Evolutionary conservation across 2,329 filamentous ascomycete genomes (phyloP), one percentile per base, ranked within the genome.

Genomic region (Huntiella savannae): DNA sequence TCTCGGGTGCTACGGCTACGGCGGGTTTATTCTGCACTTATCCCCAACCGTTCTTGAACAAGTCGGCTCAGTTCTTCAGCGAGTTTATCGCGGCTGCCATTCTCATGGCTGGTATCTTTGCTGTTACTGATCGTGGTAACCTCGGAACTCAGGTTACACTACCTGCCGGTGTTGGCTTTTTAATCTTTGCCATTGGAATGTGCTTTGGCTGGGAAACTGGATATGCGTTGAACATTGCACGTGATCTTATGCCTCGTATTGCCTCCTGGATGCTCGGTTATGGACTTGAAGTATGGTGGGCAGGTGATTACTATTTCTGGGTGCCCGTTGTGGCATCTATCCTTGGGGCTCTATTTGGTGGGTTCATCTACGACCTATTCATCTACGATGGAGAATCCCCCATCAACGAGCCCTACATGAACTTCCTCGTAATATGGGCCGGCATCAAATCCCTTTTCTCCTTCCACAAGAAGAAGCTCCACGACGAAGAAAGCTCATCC

Each of bases 131-230:
- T 51, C 63, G 63, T 41, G 59, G 59, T 36, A 73, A 73, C 54
- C 33, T 49, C 12, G 63, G 69, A 11, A 75, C 73, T 3, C 73
- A 75, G 1, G 73, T 73, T 0, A 63, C 66, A 1, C 49, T 63
- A 46, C 45, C 45, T 6, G 19, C 33, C 5, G 45, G 39, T 32
- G 43, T 46, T 4, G 48, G 43, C 11, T 53, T 75, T 17, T 63
- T 83, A 41, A 75, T 84, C 51, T 83, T 83, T 55, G 79, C 78
- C 5, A 74, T 84, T 16, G 79, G 78, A 13, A 75, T 76, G 32
- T 79, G 76, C 56, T 83, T 82, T 54, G 80, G 80, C 5, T 83
- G 77, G 77, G 73, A 84, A 58, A 85, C 79, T 1, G 79, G 80
- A 34, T 85, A 81, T 59, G 79, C 79, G 12, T 82, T 83, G 52